Conservation (phyloP, 345 rosid genomes). For the Erysimum cheiranthoides region DNA sequence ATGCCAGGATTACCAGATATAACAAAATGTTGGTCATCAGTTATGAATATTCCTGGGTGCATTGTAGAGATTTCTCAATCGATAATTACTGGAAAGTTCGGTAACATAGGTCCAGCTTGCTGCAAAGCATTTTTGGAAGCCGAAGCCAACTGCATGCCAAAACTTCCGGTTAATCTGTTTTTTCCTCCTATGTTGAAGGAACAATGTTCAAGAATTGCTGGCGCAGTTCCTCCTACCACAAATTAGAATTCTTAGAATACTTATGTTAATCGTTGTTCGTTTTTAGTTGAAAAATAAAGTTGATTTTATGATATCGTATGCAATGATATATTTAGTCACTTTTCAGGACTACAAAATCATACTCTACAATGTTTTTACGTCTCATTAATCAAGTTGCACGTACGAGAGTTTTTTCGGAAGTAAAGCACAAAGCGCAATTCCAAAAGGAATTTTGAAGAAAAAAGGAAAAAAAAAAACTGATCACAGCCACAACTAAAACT, state of each 20-base stretch:
- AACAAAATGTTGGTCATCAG: neutral
- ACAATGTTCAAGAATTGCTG: conserved; percentile 3
- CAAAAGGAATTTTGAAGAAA: no score
- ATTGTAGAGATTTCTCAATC: conserved; percentile 10
- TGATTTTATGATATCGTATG: neutral
- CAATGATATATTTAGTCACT: neutral
- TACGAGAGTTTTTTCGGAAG: neutral
- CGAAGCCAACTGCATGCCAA: neutral
- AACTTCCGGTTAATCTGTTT: neutral
- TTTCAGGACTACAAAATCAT: neutral
- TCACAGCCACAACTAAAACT: no score
- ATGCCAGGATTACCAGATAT: neutral
- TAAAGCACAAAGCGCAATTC: no score
- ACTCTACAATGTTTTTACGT: neutral
- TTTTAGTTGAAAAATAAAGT: neutral
- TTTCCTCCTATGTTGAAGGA: neutral
- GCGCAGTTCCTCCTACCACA: neutral
- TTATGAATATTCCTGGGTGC: neutral
- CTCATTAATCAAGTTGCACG: neutral
- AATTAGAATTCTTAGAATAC: neutral
- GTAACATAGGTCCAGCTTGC: neutral
- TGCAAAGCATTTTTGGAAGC: conserved; percentile 3
- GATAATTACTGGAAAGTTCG: neutral
- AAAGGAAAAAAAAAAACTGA: no score
- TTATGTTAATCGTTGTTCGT: neutral